These are phyloP conservation scores for Suillus placidus DNA, from an alignment of 768 basidiomycete species.

Conservation along the genomic window DNA sequence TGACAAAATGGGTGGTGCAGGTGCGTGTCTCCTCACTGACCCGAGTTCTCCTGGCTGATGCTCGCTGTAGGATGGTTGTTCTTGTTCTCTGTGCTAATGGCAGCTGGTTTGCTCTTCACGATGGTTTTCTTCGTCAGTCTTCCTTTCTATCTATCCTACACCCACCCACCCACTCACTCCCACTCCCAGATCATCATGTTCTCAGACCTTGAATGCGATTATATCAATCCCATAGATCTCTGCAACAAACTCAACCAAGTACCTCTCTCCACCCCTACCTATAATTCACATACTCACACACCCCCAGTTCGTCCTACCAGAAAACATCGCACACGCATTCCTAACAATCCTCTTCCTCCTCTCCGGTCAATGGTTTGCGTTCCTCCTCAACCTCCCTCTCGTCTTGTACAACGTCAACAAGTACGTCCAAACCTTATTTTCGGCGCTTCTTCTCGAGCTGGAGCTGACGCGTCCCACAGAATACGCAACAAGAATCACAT, in stretches of 20 bases:
- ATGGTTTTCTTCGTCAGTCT: constrained; percentile 98
- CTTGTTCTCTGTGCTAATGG: constrained; percentile 93
- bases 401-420: constrained; percentile 93
- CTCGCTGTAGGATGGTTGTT: constrained; percentile 83
- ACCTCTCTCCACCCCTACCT: constrained; percentile 22
- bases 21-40: constrained; percentile 30
- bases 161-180: neutral
- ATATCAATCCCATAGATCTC: constrained; percentile 99
- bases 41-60: neutral
- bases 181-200: constrained; percentile 96
- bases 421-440: constrained; percentile 47
- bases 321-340: constrained; percentile 94
- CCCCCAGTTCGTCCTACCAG: constrained; percentile 90
- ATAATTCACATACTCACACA: neutral
- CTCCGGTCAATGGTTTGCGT: constrained; percentile 93
- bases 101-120: constrained; percentile 93
- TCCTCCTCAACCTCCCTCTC: constrained; percentile 87
- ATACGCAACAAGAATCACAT: constrained; percentile 93
- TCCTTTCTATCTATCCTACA: neutral
- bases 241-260: constrained; percentile 99
- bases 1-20: constrained; percentile 45
- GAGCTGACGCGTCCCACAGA: constrained; percentile 43
- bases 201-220: constrained; percentile 98
- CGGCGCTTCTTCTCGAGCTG: neutral
- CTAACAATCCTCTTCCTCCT: constrained; percentile 90